Conservation (phyloP, 1,139 yeast species). For the Meyerozyma athensensis region DNA sequence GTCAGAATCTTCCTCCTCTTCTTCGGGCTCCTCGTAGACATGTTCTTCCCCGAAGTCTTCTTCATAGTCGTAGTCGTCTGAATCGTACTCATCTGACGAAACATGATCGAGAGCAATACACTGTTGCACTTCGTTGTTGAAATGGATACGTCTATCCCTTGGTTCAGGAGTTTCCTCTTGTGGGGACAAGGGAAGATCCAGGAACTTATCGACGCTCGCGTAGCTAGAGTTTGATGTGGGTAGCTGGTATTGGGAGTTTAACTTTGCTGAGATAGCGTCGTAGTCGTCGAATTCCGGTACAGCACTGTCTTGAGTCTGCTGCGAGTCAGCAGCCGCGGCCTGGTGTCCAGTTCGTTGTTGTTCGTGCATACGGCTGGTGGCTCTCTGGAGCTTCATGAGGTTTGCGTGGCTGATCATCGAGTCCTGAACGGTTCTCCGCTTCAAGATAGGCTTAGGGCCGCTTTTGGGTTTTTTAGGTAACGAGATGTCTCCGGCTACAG, state of each 20-base stretch:
- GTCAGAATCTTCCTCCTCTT: slow-evolving; percentile 21
- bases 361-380: slow-evolving; percentile 33
- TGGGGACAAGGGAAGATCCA: slow-evolving; percentile 12
- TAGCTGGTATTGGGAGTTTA: slow-evolving; percentile 49
- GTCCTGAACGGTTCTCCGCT: slow-evolving; percentile 76
- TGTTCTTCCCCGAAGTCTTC: slow-evolving; percentile 23
- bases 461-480: slow-evolving; percentile 21
- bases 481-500: slow-evolving; percentile 46
- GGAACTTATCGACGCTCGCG: slow-evolving; percentile 10
- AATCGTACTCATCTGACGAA: slow-evolving; percentile 29
- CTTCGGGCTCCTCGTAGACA: slow-evolving; percentile 10
- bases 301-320: slow-evolving; percentile 12
- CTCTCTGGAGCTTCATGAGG: slow-evolving; percentile 43
- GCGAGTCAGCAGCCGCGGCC: slow-evolving; percentile 14
- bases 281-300: slow-evolving; percentile 50
- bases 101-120: slow-evolving; percentile 65
- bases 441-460: slow-evolving; percentile 69
- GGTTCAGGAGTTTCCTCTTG: not conserved
- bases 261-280: slow-evolving; percentile 54
- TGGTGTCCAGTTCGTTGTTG: slow-evolving; percentile 21
- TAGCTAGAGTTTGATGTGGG: slow-evolving; percentile 5
- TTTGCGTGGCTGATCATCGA: slow-evolving; percentile 60
- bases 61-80: slow-evolving; percentile 11
- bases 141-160: slow-evolving; percentile 68
- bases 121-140: slow-evolving; percentile 89